These are phyloP conservation scores for Pisolithus marmoratus DNA, from an alignment of 768 basidiomycete genomes.

Conservation along the genomic window DNA sequence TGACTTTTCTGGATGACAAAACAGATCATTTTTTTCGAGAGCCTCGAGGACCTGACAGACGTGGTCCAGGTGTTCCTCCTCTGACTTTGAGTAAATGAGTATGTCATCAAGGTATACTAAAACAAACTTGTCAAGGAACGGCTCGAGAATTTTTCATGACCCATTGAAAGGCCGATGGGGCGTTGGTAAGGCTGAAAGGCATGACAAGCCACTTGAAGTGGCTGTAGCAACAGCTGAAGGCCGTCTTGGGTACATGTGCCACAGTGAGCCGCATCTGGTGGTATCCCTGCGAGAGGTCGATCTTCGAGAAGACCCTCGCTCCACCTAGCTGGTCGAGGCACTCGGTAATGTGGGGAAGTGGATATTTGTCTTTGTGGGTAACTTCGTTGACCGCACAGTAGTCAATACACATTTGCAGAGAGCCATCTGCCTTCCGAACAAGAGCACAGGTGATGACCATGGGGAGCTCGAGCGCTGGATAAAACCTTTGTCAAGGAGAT, in stretches of 20 bases:
- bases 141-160: slow-evolving; percentile 10
- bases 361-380: slow-evolving; percentile 22
- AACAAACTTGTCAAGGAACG: slow-evolving; percentile 24
- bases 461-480: background rate
- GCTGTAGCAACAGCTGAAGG: too few relatives aligned
- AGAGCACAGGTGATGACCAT: slow-evolving; percentile 1
- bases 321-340: background rate
- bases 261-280: too few relatives aligned
- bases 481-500: too few relatives aligned
- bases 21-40: slow-evolving; percentile 16
- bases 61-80: slow-evolving; percentile 24
- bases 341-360: slow-evolving; percentile 18
- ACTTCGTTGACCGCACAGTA: slow-evolving; percentile 26
- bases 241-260: too few relatives aligned
- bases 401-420: slow-evolving; percentile 20
- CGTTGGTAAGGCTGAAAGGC: slow-evolving; percentile 34
- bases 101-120: slow-evolving; percentile 31
- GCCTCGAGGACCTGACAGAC: slow-evolving; percentile 28
- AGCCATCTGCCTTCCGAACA: too few relatives aligned
- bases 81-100: slow-evolving; percentile 29
- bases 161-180: slow-evolving; percentile 24
- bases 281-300: slow-evolving; percentile 2
- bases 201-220: slow-evolving; percentile 7
- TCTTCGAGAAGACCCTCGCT: slow-evolving; percentile 24
- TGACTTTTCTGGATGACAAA: background rate